A percentile compares a stretch with the other conserved stretches of the same genome.
Conservation (phyloP, 2,329 filamentous ascomycete species). For the Fusarium phyllophilum region DNA sequence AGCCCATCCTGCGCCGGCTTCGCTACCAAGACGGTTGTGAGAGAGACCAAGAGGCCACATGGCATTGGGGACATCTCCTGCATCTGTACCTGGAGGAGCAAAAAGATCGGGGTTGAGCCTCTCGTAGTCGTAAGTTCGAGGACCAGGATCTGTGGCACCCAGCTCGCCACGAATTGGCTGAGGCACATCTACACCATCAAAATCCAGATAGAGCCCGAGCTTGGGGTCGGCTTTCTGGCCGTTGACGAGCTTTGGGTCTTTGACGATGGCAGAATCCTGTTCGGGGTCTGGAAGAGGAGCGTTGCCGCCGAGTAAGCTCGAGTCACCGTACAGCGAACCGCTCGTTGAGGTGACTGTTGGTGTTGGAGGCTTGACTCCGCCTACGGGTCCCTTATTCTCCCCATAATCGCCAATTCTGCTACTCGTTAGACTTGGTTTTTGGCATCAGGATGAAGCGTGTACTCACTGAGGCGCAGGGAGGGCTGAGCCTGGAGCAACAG, state of each 20-base stretch:
- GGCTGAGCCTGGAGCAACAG: not conserved
- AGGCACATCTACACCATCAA: conserved; percentile 4
- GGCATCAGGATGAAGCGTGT: fast-evolving
- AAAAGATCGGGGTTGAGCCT: conserved; percentile 14
- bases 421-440: not conserved
- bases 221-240: conserved; percentile 9
- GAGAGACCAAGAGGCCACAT: conserved; percentile 14
- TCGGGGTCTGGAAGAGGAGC: not conserved
- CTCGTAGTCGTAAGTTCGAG: conserved; percentile 17
- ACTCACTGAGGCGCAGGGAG: conserved; percentile 13
- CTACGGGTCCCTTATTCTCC: conserved; percentile 12
- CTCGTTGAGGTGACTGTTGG: conserved; percentile 14
- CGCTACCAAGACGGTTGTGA: conserved; percentile 13
- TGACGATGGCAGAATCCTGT: conserved; percentile 11
- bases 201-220: conserved; percentile 9
- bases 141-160: conserved; percentile 9
- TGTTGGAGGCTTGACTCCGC: conserved; percentile 7
- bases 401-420: conserved; percentile 16
- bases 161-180: conserved; percentile 11
- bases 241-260: conserved; percentile 11
- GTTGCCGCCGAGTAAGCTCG: conserved; percentile 5
- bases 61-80: conserved; percentile 8
- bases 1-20: conserved; percentile 10
- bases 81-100: conserved; percentile 7
- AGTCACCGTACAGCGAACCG: conserved; percentile 10